Conservation (phyloP, 2,329 filamentous ascomycete genomes). For the Emericellopsis atlantica region DNA sequence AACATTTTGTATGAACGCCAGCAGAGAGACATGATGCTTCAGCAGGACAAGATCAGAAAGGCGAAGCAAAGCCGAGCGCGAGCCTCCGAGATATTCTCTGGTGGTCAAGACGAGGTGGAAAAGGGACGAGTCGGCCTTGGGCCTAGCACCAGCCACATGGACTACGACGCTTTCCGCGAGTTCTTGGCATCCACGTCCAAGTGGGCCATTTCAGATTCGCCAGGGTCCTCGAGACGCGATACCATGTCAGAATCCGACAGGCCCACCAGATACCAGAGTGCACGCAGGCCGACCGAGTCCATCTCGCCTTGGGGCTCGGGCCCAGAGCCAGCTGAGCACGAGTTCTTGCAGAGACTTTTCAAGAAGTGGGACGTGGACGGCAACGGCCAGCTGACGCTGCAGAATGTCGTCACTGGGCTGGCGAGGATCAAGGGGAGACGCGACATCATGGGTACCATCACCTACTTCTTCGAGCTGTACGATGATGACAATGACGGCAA, state of each 20-base stretch:
- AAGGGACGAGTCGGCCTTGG: constrained; percentile 81
- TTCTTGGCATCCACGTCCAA: constrained; percentile 81
- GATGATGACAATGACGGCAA: constrained; percentile 85
- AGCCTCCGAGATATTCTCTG: constrained; percentile 23
- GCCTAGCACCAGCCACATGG: constrained; percentile 85
- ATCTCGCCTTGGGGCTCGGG: constrained; percentile 42
- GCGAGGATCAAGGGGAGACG: constrained; percentile 84
- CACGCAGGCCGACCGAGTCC: constrained; percentile 29
- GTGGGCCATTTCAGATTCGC: constrained; percentile 88
- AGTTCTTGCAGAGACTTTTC: constrained; percentile 85
- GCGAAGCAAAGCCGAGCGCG: constrained; percentile 42
- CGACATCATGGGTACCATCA: constrained; percentile 96
- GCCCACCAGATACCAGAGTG: constrained; percentile 47
- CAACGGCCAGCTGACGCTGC: constrained; percentile 66
- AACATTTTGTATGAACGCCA: constrained; percentile 83
- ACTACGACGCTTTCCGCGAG: constrained; percentile 91
- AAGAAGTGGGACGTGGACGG: constrained; percentile 75
- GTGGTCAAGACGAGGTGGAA: constrained; percentile 46
- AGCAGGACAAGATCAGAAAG: constrained; percentile 59
- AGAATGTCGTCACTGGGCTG: constrained; percentile 84
- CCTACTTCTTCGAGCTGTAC: constrained; percentile 95
- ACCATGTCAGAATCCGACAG: constrained; percentile 36
- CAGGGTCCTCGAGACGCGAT: constrained; percentile 41
- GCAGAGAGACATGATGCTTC: constrained; percentile 64
- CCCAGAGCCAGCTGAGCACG: constrained; percentile 73